Evolutionary conservation across 2,329 filamentous ascomycete species (phyloP).

Genomic region (Rhexocercosporidium sp.): DNA sequence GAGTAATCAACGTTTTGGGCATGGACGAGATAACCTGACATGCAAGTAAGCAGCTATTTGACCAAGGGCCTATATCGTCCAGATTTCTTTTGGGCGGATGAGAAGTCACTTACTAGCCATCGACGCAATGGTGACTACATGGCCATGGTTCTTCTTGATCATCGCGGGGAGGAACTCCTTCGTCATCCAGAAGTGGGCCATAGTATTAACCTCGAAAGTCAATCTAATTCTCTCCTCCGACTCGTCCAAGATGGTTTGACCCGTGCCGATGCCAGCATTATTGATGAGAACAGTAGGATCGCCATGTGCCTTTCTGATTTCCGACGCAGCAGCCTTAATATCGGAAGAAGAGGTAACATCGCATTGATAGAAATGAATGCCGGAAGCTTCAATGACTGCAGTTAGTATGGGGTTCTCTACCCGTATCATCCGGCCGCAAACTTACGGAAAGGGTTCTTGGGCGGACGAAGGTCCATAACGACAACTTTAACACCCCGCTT

Average conservation of each 20-base stretch:
- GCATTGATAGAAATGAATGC: constrained; percentile 68
- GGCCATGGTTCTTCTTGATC: constrained; percentile 68
- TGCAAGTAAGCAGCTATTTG: neutral
- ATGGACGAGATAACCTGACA: constrained; percentile 28
- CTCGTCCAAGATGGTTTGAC: constrained; percentile 62
- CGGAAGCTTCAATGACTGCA: constrained; percentile 52
- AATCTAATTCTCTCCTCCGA: constrained; percentile 62
- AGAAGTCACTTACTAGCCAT: constrained; percentile 16
- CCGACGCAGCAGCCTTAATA: constrained; percentile 56
- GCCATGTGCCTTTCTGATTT: constrained; percentile 61
- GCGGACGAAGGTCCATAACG: constrained; percentile 67
- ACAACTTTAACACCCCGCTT: constrained; percentile 69
- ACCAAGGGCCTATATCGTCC: too few species aligned
- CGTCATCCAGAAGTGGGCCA: constrained; percentile 68
- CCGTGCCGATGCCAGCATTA: constrained; percentile 68
- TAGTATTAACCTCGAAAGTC: constrained; percentile 73
- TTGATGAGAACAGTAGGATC: constrained; percentile 74
- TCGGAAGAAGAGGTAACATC: constrained; percentile 66
- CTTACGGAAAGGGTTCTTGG: constrained; percentile 22
- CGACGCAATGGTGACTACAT: constrained; percentile 55
- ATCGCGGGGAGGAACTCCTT: constrained; percentile 72
- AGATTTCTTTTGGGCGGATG: neutral
- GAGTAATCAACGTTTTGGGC: constrained; percentile 62
- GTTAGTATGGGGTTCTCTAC: too few species aligned
- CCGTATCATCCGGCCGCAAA: neutral